Percentiles rank a stretch among this genome's conserved stretches.
These are phyloP conservation scores for Linum trigynum DNA, from an alignment of 345 rosid species.

Conservation along the genomic window DNA sequence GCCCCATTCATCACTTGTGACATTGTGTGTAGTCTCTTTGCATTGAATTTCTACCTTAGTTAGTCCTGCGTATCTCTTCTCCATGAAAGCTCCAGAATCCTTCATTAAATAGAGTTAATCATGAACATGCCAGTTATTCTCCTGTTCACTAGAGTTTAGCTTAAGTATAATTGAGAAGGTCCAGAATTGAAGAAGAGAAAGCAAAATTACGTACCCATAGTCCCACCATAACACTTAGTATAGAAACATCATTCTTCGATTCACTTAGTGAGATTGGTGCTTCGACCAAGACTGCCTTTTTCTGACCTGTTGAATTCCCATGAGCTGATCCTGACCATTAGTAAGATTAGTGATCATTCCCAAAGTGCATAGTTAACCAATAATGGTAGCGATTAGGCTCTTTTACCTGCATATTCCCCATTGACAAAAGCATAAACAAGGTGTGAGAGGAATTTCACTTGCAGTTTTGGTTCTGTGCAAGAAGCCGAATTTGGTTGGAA, in stretches of 20 bases:
- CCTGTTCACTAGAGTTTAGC: neutral
- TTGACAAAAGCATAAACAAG: constrained; percentile 19
- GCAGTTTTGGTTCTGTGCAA: constrained; percentile 12
- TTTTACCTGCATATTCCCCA: constrained; percentile 12
- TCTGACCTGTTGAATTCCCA: constrained; percentile 8
- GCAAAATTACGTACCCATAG: constrained; percentile 8
- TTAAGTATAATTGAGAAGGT: too few relatives aligned
- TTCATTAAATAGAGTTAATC: neutral
- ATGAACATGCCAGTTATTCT: neutral
- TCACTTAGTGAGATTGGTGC: constrained; percentile 2
- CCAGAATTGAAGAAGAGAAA: neutral
- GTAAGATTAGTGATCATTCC: neutral
- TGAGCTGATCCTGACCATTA: constrained; percentile 18
- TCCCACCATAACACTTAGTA: constrained; percentile 27
- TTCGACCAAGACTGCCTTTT: constrained; percentile 13
- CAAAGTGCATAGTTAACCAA: too few relatives aligned
- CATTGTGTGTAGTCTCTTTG: constrained; percentile 3
- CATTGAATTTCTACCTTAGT: constrained; percentile 14
- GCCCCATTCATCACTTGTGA: constrained; percentile 14
- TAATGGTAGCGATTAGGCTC: neutral
- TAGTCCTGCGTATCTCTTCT: constrained; percentile 14
- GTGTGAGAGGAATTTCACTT: constrained; percentile 18
- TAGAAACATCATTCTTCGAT: constrained; percentile 10
- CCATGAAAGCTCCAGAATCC: constrained; percentile 21
- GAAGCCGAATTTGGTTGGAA: neutral